These are phyloP conservation scores for Penicillium rolfsii DNA, from an alignment of 2,329 filamentous ascomycete genomes.

Conservation along the genomic window DNA sequence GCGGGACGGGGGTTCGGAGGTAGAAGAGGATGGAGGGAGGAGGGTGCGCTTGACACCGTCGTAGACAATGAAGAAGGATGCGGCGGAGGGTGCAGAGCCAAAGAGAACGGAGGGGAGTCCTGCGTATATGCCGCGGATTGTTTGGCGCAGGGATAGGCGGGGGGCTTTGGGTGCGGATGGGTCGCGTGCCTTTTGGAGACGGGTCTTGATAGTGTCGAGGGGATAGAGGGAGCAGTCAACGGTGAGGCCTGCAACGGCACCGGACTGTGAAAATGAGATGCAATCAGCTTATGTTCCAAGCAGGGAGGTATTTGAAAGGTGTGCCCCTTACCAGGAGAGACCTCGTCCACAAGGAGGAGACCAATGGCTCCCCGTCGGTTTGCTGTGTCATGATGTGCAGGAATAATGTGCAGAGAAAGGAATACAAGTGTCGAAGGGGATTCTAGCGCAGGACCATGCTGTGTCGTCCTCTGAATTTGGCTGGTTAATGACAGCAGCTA, in stretches of 20 bases:
- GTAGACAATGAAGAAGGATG: conserved; percentile 97
- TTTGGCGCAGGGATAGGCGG: conserved; percentile 78
- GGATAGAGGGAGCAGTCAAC: conserved; percentile 97
- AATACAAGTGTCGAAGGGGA: not conserved
- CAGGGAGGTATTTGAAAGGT: not conserved
- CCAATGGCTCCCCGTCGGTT: conserved; percentile 39
- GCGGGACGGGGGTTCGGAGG: conserved; percentile 35
- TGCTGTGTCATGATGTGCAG: conserved; percentile 34
- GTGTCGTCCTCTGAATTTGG: not conserved
- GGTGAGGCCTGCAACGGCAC: conserved; percentile 88
- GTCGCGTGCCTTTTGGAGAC: conserved; percentile 70
- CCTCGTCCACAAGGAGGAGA: conserved; percentile 49
- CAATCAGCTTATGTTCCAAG: conserved; percentile 12
- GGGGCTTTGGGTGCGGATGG: conserved; percentile 55
- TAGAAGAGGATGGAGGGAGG: conserved; percentile 40
- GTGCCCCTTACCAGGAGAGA: conserved; percentile 42
- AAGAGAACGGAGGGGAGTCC: conserved; percentile 88
- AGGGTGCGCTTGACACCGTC: conserved; percentile 69
- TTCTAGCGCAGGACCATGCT: conserved; percentile 22
- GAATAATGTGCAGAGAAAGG: conserved; percentile 23
- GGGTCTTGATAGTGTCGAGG: conserved; percentile 97
- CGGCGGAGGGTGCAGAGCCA: conserved; percentile 89
- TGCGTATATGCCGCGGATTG: conserved; percentile 89
- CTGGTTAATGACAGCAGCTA: not conserved
- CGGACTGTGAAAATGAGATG: conserved; percentile 60